Base-by-base conservation (phyloP, 2,329 filamentous ascomycete genomes). In the Pseudogymnoascus destructans region DNA sequence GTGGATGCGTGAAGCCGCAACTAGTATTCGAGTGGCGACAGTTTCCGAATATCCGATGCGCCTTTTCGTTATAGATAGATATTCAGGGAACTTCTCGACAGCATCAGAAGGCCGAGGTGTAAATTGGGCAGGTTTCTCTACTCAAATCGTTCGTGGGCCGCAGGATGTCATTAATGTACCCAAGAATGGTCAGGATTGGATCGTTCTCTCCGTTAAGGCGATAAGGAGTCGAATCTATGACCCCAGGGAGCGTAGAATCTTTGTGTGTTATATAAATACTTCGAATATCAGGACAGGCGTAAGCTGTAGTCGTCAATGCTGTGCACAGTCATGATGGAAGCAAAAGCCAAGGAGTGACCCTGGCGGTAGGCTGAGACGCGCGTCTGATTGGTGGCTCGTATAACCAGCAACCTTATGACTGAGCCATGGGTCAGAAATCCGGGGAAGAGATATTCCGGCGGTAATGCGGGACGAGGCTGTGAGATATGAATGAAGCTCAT, bases 401-500 rank as follows among this genome's bases (percentile, higher is more conserved):
- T 32, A 32, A 30, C 46, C 10, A 52, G 2, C 23, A 30, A 52
- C 25, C 46, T 30, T 30, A 52, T 52, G 46, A 52, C 46, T 15
- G 23, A 11, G 46, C 25, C n/a, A 52, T 52, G 40, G 40, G 46
- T 30, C 15, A 52, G 9, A 27, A 30, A 52, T 52, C 46, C 46
- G 46, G 46, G 46, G 46, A 52, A 52, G 46, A 52, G 46, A 52
- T 52, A 19, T 52, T 52, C 46, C 46, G 46, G 25, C 46, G 46
- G 25, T 30, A 13, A 52, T 52, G 46, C 46, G 46, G 46, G 46
- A 52, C 46, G 3, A 52, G 46, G 46, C 46, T 52, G 42, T 52
- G 46, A 52, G 46, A 52, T 52, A 32, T 52, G 46, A 25, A 32
- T 30, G 46, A 52, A 52, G 46, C 46, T 52, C 46, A 49, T 3